Evolutionary conservation across 495 filamentous ascomycete species (phyloP).

Genomic region (Entonaema liquescens): DNA sequence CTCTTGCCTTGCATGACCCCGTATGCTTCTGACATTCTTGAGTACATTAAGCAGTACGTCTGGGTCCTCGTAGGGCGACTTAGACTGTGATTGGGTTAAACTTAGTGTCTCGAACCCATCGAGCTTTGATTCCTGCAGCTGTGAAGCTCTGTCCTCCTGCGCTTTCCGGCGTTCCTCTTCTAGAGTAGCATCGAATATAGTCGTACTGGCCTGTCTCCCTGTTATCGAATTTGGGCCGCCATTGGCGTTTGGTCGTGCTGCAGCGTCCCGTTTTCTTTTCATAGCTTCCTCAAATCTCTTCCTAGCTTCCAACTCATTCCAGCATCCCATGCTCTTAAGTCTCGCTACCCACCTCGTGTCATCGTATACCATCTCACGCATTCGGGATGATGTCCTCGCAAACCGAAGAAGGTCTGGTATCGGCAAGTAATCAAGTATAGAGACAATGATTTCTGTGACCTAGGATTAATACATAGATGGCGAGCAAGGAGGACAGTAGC

Average conservation of each 20-base stretch:
- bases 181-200: slow-evolving; percentile 73
- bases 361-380: slow-evolving; percentile 99
- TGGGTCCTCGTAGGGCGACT: slow-evolving; percentile 59
- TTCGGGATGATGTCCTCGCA: slow-evolving; percentile 85
- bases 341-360: slow-evolving; percentile 93
- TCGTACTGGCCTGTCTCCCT: slow-evolving; percentile 52
- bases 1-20: slow-evolving; percentile 87
- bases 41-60: slow-evolving; percentile 71
- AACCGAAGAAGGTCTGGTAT: slow-evolving; percentile 83
- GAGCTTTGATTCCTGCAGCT: slow-evolving; percentile 30
- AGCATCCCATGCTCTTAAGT: slow-evolving; percentile 85
- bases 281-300: slow-evolving; percentile 77
- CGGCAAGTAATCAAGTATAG: slow-evolving; percentile 88
- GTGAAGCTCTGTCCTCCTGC: slow-evolving; percentile 26
- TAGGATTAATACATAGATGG: slow-evolving; percentile 20
- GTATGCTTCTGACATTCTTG: slow-evolving; percentile 73
- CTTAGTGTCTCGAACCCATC: slow-evolving; percentile 56
- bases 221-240: slow-evolving; percentile 29
- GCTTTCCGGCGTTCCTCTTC: slow-evolving; percentile 62
- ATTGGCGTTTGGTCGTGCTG: slow-evolving; percentile 37
- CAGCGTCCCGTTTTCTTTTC: slow-evolving; percentile 69
- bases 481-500: background rate
- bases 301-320: slow-evolving; percentile 90
- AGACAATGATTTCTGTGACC: slow-evolving; percentile 79
- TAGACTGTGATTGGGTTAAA: slow-evolving; percentile 46